These are phyloP conservation scores for Colletotrichum cuscutae DNA, from an alignment of 2,329 filamentous ascomycete genomes.

Conservation along the genomic window DNA sequence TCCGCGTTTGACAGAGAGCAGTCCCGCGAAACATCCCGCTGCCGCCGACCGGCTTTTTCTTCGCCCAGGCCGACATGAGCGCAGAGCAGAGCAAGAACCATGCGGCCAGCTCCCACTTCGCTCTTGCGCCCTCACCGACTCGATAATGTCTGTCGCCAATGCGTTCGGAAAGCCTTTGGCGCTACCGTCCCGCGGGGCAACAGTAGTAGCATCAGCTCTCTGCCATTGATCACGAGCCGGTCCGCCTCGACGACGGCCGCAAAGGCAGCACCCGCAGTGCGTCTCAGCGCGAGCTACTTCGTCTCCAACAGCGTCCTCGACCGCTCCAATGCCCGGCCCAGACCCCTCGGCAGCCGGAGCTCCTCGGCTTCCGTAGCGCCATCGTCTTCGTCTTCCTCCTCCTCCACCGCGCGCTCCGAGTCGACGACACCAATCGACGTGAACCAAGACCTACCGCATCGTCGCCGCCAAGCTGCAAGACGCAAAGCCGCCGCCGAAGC, in stretches of 20 bases:
- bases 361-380: conserved; percentile 26
- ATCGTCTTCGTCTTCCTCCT: conserved; percentile 10
- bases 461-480: conserved; percentile 34
- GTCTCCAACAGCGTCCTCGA: conserved; percentile 34
- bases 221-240: conserved; percentile 12
- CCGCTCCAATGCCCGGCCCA: conserved; percentile 7
- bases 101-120: conserved; percentile 33
- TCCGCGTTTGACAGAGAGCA: neutral
- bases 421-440: conserved; percentile 17
- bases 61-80: conserved; percentile 27
- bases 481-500: conserved; percentile 31
- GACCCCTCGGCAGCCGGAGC: conserved; percentile 16
- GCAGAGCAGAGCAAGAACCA: conserved; percentile 33
- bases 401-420: conserved; percentile 4
- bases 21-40: conserved; percentile 5
- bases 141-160: conserved; percentile 34
- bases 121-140: conserved; percentile 29
- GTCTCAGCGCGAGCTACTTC: conserved; percentile 36
- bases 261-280: conserved; percentile 28
- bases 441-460: conserved; percentile 33
- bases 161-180: conserved; percentile 17
- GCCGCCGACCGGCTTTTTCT: neutral
- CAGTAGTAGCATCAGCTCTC: neutral
- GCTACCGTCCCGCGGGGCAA: neutral
- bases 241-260: conserved; percentile 25